These are phyloP conservation scores for Arabidopsis hybrid DNA, from an alignment of 441 rosid genomes.

Conservation along the genomic window DNA sequence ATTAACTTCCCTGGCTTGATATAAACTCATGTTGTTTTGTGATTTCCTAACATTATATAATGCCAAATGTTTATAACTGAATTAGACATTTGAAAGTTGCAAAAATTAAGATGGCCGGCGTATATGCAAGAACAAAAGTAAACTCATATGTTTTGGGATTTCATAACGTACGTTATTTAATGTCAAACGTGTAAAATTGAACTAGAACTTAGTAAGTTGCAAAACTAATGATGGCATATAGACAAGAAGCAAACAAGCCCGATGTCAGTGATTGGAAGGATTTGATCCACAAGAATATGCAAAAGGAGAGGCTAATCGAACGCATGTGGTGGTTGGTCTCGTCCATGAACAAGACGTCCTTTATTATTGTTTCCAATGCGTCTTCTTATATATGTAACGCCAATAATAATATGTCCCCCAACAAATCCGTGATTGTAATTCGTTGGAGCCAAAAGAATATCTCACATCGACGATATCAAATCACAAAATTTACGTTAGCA, in stretches of 20 bases:
- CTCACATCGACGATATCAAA: not conserved
- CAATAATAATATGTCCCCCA: not conserved
- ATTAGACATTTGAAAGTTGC: too few species aligned
- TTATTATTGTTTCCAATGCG: not conserved
- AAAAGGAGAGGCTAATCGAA: conserved; percentile 14
- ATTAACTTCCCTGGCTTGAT: too few species aligned
- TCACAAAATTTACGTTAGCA: not conserved
- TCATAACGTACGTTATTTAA: too few species aligned
- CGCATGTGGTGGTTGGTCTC: conserved; percentile 25
- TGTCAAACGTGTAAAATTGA: not conserved
- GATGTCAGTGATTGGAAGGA: not conserved
- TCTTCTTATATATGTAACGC: not conserved
- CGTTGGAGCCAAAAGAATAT: not conserved
- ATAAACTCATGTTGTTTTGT: too few species aligned
- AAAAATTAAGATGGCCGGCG: too few species aligned
- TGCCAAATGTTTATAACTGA: too few species aligned
- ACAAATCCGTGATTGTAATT: not conserved
- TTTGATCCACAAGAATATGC: conserved; percentile 7
- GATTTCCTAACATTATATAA: too few species aligned
- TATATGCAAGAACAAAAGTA: too few species aligned
- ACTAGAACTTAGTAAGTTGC: not conserved
- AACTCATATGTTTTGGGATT: too few species aligned
- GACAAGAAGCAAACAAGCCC: not conserved
- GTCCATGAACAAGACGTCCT: conserved; percentile 11
- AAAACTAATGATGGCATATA: not conserved